Base-by-base conservation (phyloP, 2,329 filamentous ascomycete genomes). In the Fusarium luffae region DNA sequence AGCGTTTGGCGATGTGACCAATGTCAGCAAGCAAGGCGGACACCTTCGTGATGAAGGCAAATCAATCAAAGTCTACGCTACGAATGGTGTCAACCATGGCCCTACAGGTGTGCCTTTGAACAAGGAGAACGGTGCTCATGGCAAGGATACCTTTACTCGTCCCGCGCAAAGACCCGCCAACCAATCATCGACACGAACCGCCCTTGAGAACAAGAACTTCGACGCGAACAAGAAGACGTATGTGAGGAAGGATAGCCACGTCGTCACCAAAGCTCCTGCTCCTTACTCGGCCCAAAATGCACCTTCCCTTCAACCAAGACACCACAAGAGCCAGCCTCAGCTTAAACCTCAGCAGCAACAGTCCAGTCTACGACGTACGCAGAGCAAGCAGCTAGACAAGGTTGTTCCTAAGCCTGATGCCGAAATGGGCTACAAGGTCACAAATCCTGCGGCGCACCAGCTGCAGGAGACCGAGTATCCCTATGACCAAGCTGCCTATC, bases 1-100 rank as follows among this genome's bases (percentile, higher is more conserved):
- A 67, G 93, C 89, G 14, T 94, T 97, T 79, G 92, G 88, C 51
- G 94, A 97, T 78, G 87, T 96, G 66, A 96, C 92, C 84, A 95
- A 94, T 76, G 89, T 86, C 47, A 76, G 84, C 42, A 81, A 82
- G 66, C 77, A 79, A 47, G 69, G 71, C 37, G 74, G 74, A 34
- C 64, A 75, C 28, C 72, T 63, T 44, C 72, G 77, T 27, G 75
- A 81, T 51, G 72, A 79, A 30, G 75, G 67, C 57, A 84, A 84
- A 74, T 72, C 68, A 16, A 60, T 70, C 58, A 84, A 83, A 66
- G 69, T 69, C 37, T 62, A 76, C 46, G 51, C 71, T 19, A 63
- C 63, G 25, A 69, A 70, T 51, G 66, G 67, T 58, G 69, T 74
- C 27, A 76, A 75, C 48, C 76, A 74, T 32, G 72, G 49, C 25